Evolutionary conservation across 2,329 filamentous ascomycete genomes (phyloP).

Genomic region (Pezicula neosporulosa): DNA sequence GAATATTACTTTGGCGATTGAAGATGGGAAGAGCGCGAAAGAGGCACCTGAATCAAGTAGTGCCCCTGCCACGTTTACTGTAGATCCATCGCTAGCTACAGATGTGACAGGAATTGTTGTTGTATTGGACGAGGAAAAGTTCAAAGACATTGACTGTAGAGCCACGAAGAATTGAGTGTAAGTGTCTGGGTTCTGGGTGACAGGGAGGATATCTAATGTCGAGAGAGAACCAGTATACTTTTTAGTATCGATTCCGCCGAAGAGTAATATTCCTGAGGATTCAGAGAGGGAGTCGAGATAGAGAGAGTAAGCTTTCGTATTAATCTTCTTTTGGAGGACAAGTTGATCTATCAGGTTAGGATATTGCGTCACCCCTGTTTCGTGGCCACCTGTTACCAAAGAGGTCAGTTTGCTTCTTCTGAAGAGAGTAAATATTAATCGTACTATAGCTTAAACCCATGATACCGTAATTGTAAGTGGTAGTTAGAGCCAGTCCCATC

Average conservation of each 20-base stretch:
- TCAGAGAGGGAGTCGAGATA: conserved; percentile 57
- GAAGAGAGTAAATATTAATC: no score
- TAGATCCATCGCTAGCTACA: no score
- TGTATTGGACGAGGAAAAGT: conserved; percentile 5
- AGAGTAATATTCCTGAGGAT: conserved; percentile 68
- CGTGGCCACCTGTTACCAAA: conserved; percentile 12
- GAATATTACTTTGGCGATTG: no score
- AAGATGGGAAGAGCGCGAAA: no score
- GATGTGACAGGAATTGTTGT: no score
- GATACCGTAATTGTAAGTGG: conserved; percentile 25
- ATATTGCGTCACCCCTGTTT: conserved; percentile 32
- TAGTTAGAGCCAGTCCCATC: conserved; percentile 30
- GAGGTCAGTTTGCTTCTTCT: no score
- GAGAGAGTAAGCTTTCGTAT: conserved; percentile 63
- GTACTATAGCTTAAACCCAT: conserved; percentile 35
- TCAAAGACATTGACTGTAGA: conserved; percentile 35
- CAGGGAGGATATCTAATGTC: conserved; percentile 50
- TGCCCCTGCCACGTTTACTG: no score
- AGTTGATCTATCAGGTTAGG: conserved; percentile 64
- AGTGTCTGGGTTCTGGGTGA: conserved; percentile 36
- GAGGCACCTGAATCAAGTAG: no score
- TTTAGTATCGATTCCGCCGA: conserved; percentile 75
- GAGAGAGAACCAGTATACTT: conserved; percentile 66
- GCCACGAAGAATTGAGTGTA: conserved; percentile 38
- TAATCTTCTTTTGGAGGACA: conserved; percentile 57